These are phyloP conservation scores for Phanerochaete carnosa DNA, from an alignment of 768 basidiomycete genomes.

Conservation along the genomic window DNA sequence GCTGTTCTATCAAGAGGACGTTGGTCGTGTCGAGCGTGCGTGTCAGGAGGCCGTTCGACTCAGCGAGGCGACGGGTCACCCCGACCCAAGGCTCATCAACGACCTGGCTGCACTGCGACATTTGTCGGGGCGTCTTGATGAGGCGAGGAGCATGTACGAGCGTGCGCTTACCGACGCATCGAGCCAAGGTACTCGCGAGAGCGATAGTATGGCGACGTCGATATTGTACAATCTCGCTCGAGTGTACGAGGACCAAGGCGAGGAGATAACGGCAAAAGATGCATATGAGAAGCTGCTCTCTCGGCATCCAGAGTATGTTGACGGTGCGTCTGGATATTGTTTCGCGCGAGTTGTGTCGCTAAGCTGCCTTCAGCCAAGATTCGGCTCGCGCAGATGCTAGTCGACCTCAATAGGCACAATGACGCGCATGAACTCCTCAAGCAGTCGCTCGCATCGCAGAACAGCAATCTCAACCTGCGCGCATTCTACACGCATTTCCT, in stretches of 20 bases:
- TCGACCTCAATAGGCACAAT: constrained; percentile 63
- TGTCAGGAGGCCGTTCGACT: constrained; percentile 72
- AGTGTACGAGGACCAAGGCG: constrained; percentile 84
- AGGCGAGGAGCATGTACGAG: constrained; percentile 69
- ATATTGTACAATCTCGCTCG: constrained; percentile 90
- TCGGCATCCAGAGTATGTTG: constrained; percentile 95
- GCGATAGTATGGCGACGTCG: constrained; percentile 75
- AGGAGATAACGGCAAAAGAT: constrained; percentile 69
- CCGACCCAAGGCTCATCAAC: constrained; percentile 71
- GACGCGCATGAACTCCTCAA: constrained; percentile 89
- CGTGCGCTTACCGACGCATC: constrained; percentile 62
- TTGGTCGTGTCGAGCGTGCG: constrained; percentile 70
- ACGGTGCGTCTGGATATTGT: constrained; percentile 57
- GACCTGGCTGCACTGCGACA: constrained; percentile 78
- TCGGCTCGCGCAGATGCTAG: constrained; percentile 80
- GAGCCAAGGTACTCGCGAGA: constrained; percentile 39
- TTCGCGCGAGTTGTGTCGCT: background rate
- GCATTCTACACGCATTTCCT: constrained; percentile 94
- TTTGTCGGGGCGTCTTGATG: constrained; percentile 54
- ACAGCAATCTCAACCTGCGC: constrained; percentile 79
- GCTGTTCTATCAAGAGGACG: constrained; percentile 80
- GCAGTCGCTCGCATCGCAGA: constrained; percentile 79
- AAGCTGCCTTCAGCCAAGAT: constrained; percentile 69
- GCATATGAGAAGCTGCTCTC: constrained; percentile 84
- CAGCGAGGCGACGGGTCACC: constrained; percentile 42